These are phyloP conservation scores for Penicillium chermesinum DNA, from an alignment of 495 filamentous ascomycete genomes.

Conservation along the genomic window DNA sequence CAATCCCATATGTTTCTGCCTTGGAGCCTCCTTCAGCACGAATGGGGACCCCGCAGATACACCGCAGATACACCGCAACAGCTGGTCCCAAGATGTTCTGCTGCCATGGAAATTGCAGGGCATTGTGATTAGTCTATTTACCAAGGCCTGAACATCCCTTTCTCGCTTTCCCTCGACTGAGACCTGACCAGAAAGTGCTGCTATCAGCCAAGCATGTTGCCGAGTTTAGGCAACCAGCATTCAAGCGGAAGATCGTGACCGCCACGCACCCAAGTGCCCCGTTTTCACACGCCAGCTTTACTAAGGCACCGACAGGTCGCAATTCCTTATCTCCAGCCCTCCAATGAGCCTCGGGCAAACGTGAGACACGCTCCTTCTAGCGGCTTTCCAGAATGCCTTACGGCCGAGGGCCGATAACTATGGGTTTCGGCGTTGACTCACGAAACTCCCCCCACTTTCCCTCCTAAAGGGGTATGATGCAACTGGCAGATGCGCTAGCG, in stretches of 20 bases:
- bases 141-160: background rate
- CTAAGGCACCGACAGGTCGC: background rate
- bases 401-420: conserved; percentile 2
- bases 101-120: background rate
- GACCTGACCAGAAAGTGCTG: too few relatives aligned
- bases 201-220: background rate
- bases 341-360: conserved; percentile 5
- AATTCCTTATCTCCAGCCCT: background rate
- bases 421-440: conserved; percentile 1
- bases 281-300: background rate
- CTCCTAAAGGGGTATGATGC: background rate
- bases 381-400: conserved; percentile 18
- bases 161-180: background rate
- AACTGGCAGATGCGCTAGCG: background rate
- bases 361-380: conserved; percentile 16
- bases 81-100: conserved; percentile 1
- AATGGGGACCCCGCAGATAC: conserved; percentile 14
- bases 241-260: conserved; percentile 4
- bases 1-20: conserved; percentile 17
- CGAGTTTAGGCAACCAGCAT: conserved; percentile 13
- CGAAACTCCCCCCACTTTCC: background rate
- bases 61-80: conserved; percentile 14
- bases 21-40: conserved; percentile 15
- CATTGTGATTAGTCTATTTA: background rate
- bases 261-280: background rate